Percentiles rank a stretch among this genome's conserved stretches.
phyloP scores from a whole-genome alignment of 1,284 basidiomycete species.

The Leccinum solheimii region DNA sequence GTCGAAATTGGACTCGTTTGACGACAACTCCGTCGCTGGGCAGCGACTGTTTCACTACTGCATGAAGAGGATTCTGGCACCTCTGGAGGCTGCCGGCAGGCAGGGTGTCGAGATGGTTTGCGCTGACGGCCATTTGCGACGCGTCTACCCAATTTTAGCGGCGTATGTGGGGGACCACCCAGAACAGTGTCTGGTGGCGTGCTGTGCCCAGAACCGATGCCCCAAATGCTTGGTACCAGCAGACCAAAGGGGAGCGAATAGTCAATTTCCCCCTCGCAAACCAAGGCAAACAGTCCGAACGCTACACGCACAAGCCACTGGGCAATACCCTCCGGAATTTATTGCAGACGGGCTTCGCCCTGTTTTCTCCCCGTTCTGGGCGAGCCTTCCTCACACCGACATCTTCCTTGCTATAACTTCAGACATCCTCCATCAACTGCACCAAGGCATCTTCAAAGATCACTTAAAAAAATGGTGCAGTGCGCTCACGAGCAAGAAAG shows the following conservation, averaged over 20 bases:
- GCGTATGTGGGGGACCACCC: background rate
- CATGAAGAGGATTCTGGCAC: background rate
- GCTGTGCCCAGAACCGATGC: constrained; percentile 23
- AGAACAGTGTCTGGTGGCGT: constrained; percentile 14
- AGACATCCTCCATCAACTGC: background rate
- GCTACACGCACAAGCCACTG: background rate
- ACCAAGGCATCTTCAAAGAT: constrained; percentile 6
- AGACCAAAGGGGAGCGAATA: background rate
- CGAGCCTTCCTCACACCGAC: background rate
- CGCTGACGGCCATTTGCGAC: background rate
- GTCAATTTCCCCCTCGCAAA: background rate
- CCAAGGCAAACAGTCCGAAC: background rate
- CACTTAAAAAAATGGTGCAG: background rate
- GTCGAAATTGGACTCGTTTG: background rate
- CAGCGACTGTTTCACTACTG: background rate
- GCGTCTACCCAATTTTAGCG: constrained; percentile 25
- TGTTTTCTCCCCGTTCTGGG: constrained; percentile 1
- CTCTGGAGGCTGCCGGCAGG: background rate
- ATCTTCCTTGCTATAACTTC: background rate
- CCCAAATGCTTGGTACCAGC: constrained; percentile 10
- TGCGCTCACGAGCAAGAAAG: background rate
- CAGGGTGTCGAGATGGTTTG: background rate
- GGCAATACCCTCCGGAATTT: background rate
- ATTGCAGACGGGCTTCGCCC: background rate
- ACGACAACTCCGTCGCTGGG: background rate